phyloP scores from a whole-genome alignment of 2,329 filamentous ascomycete species.

The Zalaria sp. region DNA sequence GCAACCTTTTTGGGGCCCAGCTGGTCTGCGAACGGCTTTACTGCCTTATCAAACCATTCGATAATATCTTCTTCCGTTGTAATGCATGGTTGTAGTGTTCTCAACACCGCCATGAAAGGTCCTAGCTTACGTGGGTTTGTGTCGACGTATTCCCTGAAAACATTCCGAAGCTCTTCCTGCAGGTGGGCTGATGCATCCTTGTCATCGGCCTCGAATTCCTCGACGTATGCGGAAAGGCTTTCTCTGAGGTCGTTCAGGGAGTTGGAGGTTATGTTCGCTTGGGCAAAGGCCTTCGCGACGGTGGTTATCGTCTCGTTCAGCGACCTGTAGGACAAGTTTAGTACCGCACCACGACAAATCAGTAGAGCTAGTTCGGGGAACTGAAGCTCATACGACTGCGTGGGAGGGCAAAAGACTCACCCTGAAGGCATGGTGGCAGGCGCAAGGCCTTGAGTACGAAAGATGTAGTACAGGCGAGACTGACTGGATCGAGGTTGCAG shows the following conservation, averaged over 20 bases:
- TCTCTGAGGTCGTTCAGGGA: conserved; percentile 50
- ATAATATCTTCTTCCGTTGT: conserved; percentile 47
- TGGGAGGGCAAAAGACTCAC: not conserved
- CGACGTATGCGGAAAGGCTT: conserved; percentile 52
- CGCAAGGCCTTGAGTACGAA: not conserved
- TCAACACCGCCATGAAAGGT: conserved; percentile 55
- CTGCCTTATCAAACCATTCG: conserved; percentile 57
- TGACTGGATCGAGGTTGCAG: not conserved
- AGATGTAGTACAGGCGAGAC: not conserved
- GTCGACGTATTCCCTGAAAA: conserved; percentile 52
- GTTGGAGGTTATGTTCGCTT: conserved; percentile 29
- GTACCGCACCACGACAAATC: not conserved
- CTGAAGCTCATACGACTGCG: not conserved
- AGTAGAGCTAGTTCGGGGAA: not conserved
- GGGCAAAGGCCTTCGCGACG: conserved; percentile 25
- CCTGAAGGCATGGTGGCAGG: not conserved
- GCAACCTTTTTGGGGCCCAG: conserved; percentile 48
- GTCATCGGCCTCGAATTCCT: conserved; percentile 53
- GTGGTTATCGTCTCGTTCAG: conserved; percentile 31
- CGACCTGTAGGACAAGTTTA: conserved; percentile 17
- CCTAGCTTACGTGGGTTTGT: conserved; percentile 43
- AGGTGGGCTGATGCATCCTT: conserved; percentile 55
- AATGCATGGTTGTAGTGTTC: conserved; percentile 49
- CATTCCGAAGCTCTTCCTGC: conserved; percentile 55
- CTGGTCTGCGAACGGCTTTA: conserved; percentile 42